Conservation (phyloP, 2,329 filamentous ascomycete genomes). For the Talaromyces rugulosus region DNA sequence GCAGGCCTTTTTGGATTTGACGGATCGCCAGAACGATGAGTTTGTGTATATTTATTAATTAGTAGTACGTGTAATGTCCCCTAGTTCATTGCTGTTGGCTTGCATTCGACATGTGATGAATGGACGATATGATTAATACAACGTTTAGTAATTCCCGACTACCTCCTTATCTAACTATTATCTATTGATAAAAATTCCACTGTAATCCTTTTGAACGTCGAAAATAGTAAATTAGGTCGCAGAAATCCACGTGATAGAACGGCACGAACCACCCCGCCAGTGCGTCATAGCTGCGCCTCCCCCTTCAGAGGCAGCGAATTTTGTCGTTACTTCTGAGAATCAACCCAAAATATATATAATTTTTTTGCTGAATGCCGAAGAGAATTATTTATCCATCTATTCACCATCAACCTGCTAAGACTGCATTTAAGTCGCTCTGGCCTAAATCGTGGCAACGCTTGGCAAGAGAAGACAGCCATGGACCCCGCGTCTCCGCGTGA, state of each 20-base stretch:
- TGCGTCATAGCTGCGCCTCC: not conserved
- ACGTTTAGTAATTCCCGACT: too few species aligned
- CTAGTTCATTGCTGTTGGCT: not conserved
- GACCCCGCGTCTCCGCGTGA: conserved; percentile 1
- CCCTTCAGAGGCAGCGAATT: not conserved
- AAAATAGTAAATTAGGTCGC: not conserved
- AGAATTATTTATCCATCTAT: not conserved
- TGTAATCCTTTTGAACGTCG: not conserved
- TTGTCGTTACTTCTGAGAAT: not conserved
- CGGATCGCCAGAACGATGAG: conserved; percentile 64
- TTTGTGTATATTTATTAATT: conserved; percentile 59
- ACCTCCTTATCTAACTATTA: not conserved
- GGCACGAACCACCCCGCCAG: not conserved
- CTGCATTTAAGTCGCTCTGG: not conserved
- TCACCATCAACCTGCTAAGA: too few species aligned
- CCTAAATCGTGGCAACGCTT: not conserved
- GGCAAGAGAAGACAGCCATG: not conserved
- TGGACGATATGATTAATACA: not conserved
- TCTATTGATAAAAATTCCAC: too few species aligned
- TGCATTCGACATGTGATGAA: not conserved
- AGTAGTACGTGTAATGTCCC: too few species aligned
- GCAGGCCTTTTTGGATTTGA: conserved; percentile 56
- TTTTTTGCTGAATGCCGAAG: not conserved
- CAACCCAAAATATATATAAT: not conserved
- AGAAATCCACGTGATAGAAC: not conserved